Base-by-base conservation (phyloP, 164 flowering plant species). In the Magnolia sinica region DNA sequence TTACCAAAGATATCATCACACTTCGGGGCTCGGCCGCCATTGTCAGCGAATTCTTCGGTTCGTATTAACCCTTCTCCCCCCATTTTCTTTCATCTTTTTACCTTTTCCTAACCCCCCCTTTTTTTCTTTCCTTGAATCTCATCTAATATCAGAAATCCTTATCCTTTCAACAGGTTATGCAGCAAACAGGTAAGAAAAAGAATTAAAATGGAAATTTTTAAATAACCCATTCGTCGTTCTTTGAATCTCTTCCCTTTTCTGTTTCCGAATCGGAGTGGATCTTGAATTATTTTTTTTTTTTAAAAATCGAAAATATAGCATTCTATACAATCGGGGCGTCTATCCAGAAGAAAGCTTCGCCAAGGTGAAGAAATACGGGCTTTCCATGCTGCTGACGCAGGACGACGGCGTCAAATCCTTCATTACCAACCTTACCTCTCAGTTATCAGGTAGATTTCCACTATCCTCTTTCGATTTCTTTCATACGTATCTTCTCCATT, bases 21-120 rank as follows among this genome's bases (percentile, higher is more conserved):
- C 88, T 96, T 13, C 86, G 90, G 8, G 99, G 99, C 3, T 96
- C 99, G 0, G 91, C 98, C 5, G 99, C 99, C 1, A 94, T 96
- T 45, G 99, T 96, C 79, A 91, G 99, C 84, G 99, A 96, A 82
- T 96, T 91, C 84, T 96, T 96, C 61, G 97, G 97, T 95, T 37
- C 45, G 45, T 37, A 24, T 50, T n/a, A 27, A 37, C 37, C 14
- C 23, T 63, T 8, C 16, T 63, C 64, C 66, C 22, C 8, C 24
- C 24, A 23, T 23, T 23, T 23, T 23, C 24, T 23, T 23, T 23
- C 24, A 23, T 23, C 24, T 23, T 23, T 23, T 23, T 23, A 23
- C 24, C 24, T 23, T 23, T 23, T 23, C 24, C 24, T 23, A 0
- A 1, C 24, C 0, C 24, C 24, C 24, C 24, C 24, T 70, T 63